Conservation (phyloP, 1,139 yeast genomes). For the Hemisphaericaspora lyxosophila region DNA sequence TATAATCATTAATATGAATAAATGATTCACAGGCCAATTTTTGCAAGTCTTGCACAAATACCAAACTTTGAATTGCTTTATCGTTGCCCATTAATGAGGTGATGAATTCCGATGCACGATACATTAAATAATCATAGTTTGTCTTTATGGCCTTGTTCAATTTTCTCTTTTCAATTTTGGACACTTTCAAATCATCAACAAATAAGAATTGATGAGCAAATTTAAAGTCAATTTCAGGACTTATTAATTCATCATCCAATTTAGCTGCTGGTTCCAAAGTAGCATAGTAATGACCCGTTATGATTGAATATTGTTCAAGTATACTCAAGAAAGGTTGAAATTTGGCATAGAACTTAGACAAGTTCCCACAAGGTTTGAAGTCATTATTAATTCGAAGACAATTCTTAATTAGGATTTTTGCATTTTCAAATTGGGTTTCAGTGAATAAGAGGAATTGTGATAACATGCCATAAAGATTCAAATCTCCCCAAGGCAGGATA, state of each 20-base stretch:
- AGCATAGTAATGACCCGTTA: constrained; percentile 34
- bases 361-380: constrained; percentile 49
- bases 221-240: constrained; percentile 26
- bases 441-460: constrained; percentile 51
- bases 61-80: constrained; percentile 3
- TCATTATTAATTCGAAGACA: constrained; percentile 76
- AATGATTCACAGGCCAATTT: constrained; percentile 50
- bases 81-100: constrained; percentile 15
- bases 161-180: constrained; percentile 31
- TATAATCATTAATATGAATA: constrained; percentile 30
- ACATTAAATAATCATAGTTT: constrained; percentile 36
- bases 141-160: constrained; percentile 24
- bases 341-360: constrained; percentile 45
- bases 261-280: constrained; percentile 16
- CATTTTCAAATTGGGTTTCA: constrained; percentile 49
- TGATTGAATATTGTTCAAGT: constrained; percentile 46
- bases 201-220: constrained; percentile 26
- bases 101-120: constrained; percentile 22
- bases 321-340: constrained; percentile 32
- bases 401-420: constrained; percentile 50
- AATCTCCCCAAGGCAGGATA: constrained; percentile 30
- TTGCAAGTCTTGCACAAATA: constrained; percentile 32
- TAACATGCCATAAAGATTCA: constrained; percentile 29
- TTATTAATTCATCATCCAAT: constrained; percentile 17
- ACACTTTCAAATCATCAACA: constrained; percentile 26